phyloP scores from a whole-genome alignment of 805 yeast species.

The Clavispora asparagi region DNA sequence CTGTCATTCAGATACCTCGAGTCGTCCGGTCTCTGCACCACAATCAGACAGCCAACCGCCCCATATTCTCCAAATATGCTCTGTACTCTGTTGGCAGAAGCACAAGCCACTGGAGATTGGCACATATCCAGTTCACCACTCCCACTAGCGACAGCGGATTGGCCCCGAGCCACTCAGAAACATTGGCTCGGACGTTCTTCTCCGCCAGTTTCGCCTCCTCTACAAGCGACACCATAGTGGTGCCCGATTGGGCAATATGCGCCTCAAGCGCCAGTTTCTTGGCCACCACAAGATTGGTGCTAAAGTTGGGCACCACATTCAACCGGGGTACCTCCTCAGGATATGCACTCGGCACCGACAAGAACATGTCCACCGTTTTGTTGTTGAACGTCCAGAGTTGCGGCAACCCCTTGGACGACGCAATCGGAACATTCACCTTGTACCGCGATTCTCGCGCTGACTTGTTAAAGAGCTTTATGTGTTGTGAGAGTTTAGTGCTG shows the following conservation, averaged over 20 bases:
- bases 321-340: constrained; percentile 23
- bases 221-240: constrained; percentile 14
- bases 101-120: constrained; percentile 11
- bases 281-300: constrained; percentile 24
- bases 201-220: constrained; percentile 24
- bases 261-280: constrained; percentile 11
- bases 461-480: constrained; percentile 24
- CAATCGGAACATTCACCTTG: constrained; percentile 29
- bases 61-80: background rate
- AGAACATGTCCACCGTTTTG: constrained; percentile 22
- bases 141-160: constrained; percentile 16
- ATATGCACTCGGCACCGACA: constrained; percentile 29
- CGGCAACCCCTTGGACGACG: constrained; percentile 16
- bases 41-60: background rate
- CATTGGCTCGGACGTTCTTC: constrained; percentile 21
- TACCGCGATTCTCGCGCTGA: constrained; percentile 22
- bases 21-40: too few species aligned
- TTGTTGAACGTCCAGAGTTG: constrained; percentile 23
- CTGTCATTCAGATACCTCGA: too few species aligned
- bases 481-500: constrained; percentile 20
- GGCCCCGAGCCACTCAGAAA: constrained; percentile 13
- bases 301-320: constrained; percentile 26
- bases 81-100: constrained; percentile 3
- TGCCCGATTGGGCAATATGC: constrained; percentile 6
- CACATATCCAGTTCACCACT: constrained; percentile 27